Percentiles rank a stretch among this genome's conserved stretches.
phyloP scores from a whole-genome alignment of 306 rosid species.

The Crataegus laevigata region DNA sequence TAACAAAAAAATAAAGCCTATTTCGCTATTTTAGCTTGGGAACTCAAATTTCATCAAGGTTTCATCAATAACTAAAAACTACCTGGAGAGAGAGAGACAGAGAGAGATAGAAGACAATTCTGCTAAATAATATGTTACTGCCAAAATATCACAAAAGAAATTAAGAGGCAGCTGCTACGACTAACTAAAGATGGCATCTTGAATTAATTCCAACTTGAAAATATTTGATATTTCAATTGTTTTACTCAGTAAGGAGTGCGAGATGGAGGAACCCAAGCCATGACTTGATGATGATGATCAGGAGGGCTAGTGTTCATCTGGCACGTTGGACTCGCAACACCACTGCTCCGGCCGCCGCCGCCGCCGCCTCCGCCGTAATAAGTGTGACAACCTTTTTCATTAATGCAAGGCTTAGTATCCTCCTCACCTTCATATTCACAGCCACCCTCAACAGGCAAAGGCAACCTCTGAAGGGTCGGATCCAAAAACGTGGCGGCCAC shows the following conservation, averaged over 20 bases:
- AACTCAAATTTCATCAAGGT: not conserved
- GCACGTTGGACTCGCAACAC: conserved; percentile 11
- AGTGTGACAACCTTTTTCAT: not conserved
- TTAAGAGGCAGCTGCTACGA: not conserved
- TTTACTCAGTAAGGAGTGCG: conserved; percentile 17
- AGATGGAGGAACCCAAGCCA: conserved; percentile 39
- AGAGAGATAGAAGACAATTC: too few species aligned
- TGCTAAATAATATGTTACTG: not conserved
- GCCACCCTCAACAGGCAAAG: not conserved
- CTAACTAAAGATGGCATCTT: not conserved
- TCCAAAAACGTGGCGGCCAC: conserved; percentile 22
- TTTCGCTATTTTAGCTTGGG: not conserved
- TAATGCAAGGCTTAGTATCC: not conserved
- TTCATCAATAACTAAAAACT: too few species aligned
- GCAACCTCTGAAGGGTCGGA: conserved; percentile 18
- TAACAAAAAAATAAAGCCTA: not conserved
- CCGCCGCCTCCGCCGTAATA: not conserved
- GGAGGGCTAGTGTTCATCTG: conserved; percentile 5
- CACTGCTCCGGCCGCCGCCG: not conserved
- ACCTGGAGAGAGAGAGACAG: too few species aligned
- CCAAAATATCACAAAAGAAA: not conserved
- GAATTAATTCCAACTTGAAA: not conserved
- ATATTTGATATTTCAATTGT: not conserved
- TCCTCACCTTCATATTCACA: not conserved
- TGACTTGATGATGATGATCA: conserved; percentile 15